These are phyloP conservation scores for Dendrobium officinale DNA, from an alignment of 106 monocot genomes.

Conservation along the genomic window DNA sequence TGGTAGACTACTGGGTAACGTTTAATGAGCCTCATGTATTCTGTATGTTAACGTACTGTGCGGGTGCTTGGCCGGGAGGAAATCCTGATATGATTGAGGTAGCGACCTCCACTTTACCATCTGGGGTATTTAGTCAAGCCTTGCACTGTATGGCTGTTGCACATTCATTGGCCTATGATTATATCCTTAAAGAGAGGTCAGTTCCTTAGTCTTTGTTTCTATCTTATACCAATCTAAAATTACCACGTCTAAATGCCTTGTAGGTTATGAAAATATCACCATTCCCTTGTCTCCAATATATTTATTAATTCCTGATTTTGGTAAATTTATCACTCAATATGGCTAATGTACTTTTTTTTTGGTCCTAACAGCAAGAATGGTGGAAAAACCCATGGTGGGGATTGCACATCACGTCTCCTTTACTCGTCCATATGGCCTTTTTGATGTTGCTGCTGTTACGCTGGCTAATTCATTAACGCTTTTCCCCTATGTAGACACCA, in stretches of 20 bases:
- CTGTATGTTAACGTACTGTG: slow-evolving; percentile 79
- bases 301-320: background rate
- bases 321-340: background rate
- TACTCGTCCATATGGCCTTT: slow-evolving; percentile 85
- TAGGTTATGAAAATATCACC: too few species aligned
- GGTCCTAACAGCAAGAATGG: slow-evolving; percentile 29
- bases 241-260: too few species aligned
- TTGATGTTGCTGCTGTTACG: slow-evolving; percentile 76
- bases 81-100: slow-evolving; percentile 81
- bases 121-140: slow-evolving; percentile 76
- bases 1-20: slow-evolving; percentile 91
- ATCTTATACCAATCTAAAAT: too few species aligned
- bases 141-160: slow-evolving; percentile 76
- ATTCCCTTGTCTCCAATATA: too few species aligned
- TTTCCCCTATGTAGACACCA: slow-evolving; percentile 79
- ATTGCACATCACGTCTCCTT: slow-evolving; percentile 90
- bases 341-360: background rate
- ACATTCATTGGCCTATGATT: slow-evolving; percentile 80
- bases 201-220: background rate
- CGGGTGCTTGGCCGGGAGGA: slow-evolving; percentile 96
- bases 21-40: slow-evolving; percentile 98
- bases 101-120: slow-evolving; percentile 80
- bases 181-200: slow-evolving; percentile 71
- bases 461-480: slow-evolving; percentile 67
- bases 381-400: slow-evolving; percentile 54